Evolutionary conservation across 345 rosid species (phyloP).

Genomic region (Salix koriyanagi): DNA sequence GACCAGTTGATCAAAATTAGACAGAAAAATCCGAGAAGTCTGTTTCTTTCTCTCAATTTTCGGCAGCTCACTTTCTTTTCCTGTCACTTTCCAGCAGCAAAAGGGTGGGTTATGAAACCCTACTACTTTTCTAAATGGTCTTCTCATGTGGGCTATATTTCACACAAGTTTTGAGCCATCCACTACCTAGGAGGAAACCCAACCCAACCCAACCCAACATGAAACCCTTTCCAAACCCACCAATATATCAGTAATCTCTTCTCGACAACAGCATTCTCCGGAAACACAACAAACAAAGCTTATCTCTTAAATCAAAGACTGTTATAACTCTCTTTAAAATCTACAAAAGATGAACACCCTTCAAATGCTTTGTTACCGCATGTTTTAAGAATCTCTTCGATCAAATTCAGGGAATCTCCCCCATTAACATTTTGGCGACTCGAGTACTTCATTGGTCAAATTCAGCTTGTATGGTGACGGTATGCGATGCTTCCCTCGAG

Average conservation of each 20-base stretch:
- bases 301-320: not conserved
- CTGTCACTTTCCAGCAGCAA: too few relatives aligned
- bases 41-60: too few relatives aligned
- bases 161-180: too few relatives aligned
- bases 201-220: not conserved
- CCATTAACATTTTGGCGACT: not conserved
- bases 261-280: conserved; percentile 14
- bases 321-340: not conserved
- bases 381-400: not conserved
- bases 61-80: too few relatives aligned
- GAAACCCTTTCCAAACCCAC: conserved; percentile 45
- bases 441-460: not conserved
- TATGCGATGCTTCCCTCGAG: not conserved
- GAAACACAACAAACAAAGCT: conserved; percentile 18
- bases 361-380: not conserved
- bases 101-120: too few relatives aligned
- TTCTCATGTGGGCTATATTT: too few relatives aligned
- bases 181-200: too few relatives aligned
- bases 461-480: not conserved
- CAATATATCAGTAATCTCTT: conserved; percentile 19
- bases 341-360: not conserved
- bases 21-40: too few relatives aligned
- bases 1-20: too few relatives aligned
- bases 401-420: not conserved
- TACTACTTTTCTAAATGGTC: too few relatives aligned